Evolutionary conservation across 805 yeast genomes (phyloP), one percentile per base, ranked within the genome.

Genomic region (Candida tammaniensis): DNA sequence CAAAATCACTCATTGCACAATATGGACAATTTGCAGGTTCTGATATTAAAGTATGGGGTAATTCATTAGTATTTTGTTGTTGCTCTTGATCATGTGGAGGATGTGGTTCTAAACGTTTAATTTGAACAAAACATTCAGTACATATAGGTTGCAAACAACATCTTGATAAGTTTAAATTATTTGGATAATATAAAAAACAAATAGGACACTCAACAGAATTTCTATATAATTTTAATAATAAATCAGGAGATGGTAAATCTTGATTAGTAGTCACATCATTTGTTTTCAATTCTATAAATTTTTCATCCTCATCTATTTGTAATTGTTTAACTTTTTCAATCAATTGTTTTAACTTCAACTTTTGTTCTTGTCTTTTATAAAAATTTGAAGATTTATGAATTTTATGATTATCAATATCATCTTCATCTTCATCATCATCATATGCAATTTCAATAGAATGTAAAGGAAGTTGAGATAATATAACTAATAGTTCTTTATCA

Each of bases 71-170:
- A 31, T 47, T 46, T 30, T 43, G 43, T 7, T 35, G 40, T 7
- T 11, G 17, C 4, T 27, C 23, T 12, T 49, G 55, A 44, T 82
- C 91, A 52, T 87, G 94, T 1, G 96, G 96, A 21, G 88, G 86
- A 60, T 91, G 98, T 0, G 98, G 98, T 8, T 86, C 95, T 21
- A 80, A 64, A 33, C 98, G 73, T 57, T 86, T 87, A 55, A 91
- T 88, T 58, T 91, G 97, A 8, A 91, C 97, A 72, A 91, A 93
- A 55, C 98, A 91, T 60, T 91, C 98, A 2, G 96, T 75, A 61
- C 98, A 93, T 14, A 91, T 88, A 1, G 95, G 89, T 56, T 91
- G 98, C 31, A 76, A 74, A 57, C 98, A 91, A 58, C 98, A 91
- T 28, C 95, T 70, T 7, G 95, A 82, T 34, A 73, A 57, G 61